Evolutionary conservation across 306 rosid genomes (phyloP).

Genomic region (Cyclanthera cordifolia): DNA sequence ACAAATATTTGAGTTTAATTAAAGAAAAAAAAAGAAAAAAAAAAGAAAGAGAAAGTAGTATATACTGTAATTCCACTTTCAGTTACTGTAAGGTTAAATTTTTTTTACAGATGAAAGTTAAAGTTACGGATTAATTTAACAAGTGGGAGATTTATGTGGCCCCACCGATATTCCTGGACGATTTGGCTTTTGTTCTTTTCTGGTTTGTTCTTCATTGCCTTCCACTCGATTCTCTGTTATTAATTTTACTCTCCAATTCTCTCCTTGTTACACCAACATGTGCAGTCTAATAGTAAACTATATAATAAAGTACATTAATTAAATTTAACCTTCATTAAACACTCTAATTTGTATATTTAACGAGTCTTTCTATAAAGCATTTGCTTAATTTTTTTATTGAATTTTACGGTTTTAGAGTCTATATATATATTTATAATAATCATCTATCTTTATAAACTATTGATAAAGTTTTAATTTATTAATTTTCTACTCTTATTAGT

Average conservation of each 20-base stretch:
- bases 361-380: too few relatives aligned
- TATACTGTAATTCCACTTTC: neutral
- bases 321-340: too few relatives aligned
- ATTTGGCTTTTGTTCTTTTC: neutral
- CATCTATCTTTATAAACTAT: too few relatives aligned
- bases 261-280: neutral
- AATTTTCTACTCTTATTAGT: too few relatives aligned
- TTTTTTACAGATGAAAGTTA: neutral
- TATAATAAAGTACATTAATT: too few relatives aligned
- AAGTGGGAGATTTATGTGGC: neutral
- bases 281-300: too few relatives aligned
- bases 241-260: neutral
- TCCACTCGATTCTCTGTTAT: neutral
- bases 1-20: neutral
- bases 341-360: too few relatives aligned
- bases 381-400: too few relatives aligned
- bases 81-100: neutral
- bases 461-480: too few relatives aligned
- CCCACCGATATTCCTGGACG: slow-evolving; percentile 7
- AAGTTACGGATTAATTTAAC: neutral
- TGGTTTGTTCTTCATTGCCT: neutral
- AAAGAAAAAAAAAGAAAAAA: neutral
- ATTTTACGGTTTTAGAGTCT: too few relatives aligned
- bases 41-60: neutral
- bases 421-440: too few relatives aligned